Evolutionary conservation across 148 eudicot genomes (phyloP).

Genomic region (Silene latifolia): DNA sequence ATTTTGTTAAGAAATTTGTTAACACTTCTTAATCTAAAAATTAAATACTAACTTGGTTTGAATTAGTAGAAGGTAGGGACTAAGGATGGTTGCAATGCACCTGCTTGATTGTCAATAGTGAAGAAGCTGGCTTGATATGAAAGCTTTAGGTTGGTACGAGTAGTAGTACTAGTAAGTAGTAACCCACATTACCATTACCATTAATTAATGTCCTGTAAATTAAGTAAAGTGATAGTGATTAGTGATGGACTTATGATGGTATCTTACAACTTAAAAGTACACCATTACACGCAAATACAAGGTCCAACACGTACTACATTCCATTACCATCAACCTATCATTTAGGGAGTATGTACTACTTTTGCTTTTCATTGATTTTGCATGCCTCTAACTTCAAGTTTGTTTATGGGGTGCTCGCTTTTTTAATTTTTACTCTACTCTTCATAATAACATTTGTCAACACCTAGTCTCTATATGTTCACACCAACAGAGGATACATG

Average conservation of each 20-base stretch:
- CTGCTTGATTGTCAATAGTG: background rate
- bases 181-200: too few relatives aligned
- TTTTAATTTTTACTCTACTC: background rate
- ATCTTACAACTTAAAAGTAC: constrained; percentile 18
- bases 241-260: constrained; percentile 13
- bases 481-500: too few relatives aligned
- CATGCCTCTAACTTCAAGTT: background rate
- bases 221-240: constrained; percentile 22
- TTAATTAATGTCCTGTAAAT: background rate
- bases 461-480: background rate
- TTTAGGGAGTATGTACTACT: background rate
- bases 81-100: background rate
- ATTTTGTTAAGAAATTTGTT: too few relatives aligned
- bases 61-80: background rate
- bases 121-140: constrained; percentile 1
- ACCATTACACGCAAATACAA: background rate
- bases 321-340: background rate
- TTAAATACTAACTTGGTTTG: background rate
- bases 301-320: background rate
- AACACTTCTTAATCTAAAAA: too few relatives aligned
- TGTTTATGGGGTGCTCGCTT: background rate
- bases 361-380: background rate
- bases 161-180: too few relatives aligned
- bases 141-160: constrained; percentile 1
- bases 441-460: too few relatives aligned